These are phyloP conservation scores for Pichia ethanolica DNA, from an alignment of 805 yeast species.

Conservation along the genomic window DNA sequence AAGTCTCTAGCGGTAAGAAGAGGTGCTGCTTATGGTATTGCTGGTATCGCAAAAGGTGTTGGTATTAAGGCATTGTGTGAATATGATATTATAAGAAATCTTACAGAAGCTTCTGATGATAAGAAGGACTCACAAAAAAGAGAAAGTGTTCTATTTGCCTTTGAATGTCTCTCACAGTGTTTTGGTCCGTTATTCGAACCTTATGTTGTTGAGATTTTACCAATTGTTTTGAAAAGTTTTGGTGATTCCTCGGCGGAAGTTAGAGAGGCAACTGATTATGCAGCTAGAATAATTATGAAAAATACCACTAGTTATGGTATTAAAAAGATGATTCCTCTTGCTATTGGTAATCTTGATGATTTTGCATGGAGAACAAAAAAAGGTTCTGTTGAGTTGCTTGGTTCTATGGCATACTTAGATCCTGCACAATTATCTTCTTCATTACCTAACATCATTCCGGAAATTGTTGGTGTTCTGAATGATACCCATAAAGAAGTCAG, in stretches of 20 bases:
- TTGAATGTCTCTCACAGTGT: slow-evolving; percentile 74
- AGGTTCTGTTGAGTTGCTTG: slow-evolving; percentile 92
- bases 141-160: slow-evolving; percentile 82
- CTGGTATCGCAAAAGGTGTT: slow-evolving; percentile 86
- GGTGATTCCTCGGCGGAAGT: slow-evolving; percentile 87
- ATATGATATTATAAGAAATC: slow-evolving; percentile 65
- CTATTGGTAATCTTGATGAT: slow-evolving; percentile 77
- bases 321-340: slow-evolving; percentile 82
- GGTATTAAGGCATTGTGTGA: slow-evolving; percentile 75
- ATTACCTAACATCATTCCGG: slow-evolving; percentile 86
- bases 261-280: slow-evolving; percentile 79
- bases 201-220: slow-evolving; percentile 81
- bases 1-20: slow-evolving; percentile 49
- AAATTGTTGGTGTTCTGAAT: slow-evolving; percentile 87
- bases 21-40: slow-evolving; percentile 95
- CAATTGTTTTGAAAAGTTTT: slow-evolving; percentile 67
- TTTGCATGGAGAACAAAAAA: slow-evolving; percentile 94
- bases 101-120: slow-evolving; percentile 83
- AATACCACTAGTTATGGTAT: slow-evolving; percentile 90
- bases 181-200: slow-evolving; percentile 85
- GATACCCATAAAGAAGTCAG: slow-evolving; percentile 97
- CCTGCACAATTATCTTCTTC: slow-evolving; percentile 91
- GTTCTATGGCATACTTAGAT: slow-evolving; percentile 96
- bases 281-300: slow-evolving; percentile 84
- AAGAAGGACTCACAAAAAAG: slow-evolving; percentile 65